Percentiles rank a stretch among this genome's conserved stretches.
Evolutionary conservation across 495 filamentous ascomycete genomes (phyloP).

Genomic region (Cercophora newfieldiana): DNA sequence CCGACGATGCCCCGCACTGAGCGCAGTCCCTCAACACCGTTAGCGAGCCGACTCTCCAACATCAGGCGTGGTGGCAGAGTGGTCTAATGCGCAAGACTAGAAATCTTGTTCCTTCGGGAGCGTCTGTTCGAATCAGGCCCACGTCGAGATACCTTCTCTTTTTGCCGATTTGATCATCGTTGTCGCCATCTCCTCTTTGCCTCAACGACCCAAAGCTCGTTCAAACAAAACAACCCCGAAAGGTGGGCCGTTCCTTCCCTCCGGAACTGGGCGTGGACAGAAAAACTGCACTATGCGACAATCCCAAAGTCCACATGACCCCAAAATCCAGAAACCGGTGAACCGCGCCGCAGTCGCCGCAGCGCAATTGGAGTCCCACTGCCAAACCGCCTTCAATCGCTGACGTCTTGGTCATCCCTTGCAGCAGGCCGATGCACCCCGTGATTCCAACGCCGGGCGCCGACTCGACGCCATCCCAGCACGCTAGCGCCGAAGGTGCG

Average conservation of each 20-base stretch:
- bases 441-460: slow-evolving; percentile 3
- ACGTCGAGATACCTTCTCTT: slow-evolving; percentile 11
- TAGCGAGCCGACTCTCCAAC: not conserved
- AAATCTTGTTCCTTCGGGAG: slow-evolving; percentile 14
- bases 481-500: not conserved
- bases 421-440: slow-evolving; percentile 10
- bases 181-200: not conserved
- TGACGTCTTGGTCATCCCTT: slow-evolving; percentile 9
- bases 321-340: not conserved
- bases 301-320: not conserved
- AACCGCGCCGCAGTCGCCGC: too few species aligned
- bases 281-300: too few species aligned
- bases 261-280: too few species aligned
- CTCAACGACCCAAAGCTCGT: not conserved
- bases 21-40: too few species aligned
- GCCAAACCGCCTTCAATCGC: not conserved
- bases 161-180: not conserved
- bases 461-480: not conserved
- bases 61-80: slow-evolving; percentile 18
- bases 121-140: slow-evolving; percentile 19
- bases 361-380: not conserved
- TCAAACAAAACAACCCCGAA: not conserved
- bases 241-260: not conserved
- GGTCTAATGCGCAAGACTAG: slow-evolving; percentile 10
- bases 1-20: too few species aligned